Evolutionary conservation across 192 early-diverging fungal genomes (phyloP).

Genomic region (Coemansia sp.): DNA sequence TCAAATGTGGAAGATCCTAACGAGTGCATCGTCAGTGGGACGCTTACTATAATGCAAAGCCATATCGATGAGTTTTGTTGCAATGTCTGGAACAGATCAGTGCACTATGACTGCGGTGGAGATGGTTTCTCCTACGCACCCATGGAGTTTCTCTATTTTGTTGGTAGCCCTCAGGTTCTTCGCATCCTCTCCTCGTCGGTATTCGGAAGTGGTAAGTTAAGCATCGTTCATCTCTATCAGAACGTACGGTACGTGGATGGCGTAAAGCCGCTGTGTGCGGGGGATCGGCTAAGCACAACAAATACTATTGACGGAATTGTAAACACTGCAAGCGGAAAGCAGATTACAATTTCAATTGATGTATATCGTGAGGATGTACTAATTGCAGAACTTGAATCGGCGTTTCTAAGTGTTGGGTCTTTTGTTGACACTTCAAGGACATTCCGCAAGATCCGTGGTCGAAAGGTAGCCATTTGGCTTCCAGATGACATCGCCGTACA

Average conservation of each 20-base stretch:
- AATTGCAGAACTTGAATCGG: constrained; percentile 70
- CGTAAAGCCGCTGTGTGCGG: constrained; percentile 62
- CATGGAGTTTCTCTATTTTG: constrained; percentile 86
- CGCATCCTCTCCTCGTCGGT: constrained; percentile 58
- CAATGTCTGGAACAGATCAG: constrained; percentile 64
- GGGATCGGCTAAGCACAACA: constrained; percentile 72
- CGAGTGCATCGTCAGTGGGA: background rate
- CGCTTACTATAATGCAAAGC: constrained; percentile 59
- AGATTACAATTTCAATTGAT: constrained; percentile 69
- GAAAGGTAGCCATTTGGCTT: constrained; percentile 66
- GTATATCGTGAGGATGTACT: constrained; percentile 58
- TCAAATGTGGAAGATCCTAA: background rate
- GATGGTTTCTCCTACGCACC: constrained; percentile 64
- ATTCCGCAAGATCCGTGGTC: constrained; percentile 69
- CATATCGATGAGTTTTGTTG: constrained; percentile 84
- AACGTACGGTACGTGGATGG: constrained; percentile 70
- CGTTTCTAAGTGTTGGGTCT: constrained; percentile 79
- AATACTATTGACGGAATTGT: constrained; percentile 72
- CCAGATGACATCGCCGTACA: constrained; percentile 71
- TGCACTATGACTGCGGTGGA: constrained; percentile 48
- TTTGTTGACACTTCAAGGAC: constrained; percentile 72
- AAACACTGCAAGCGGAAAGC: constrained; percentile 81
- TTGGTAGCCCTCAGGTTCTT: constrained; percentile 62
- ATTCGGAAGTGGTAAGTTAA: constrained; percentile 80
- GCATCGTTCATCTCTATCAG: constrained; percentile 83